Evolutionary conservation across 192 early-diverging fungal species (phyloP).

Genomic region (Martensiomyces pterosporus): DNA sequence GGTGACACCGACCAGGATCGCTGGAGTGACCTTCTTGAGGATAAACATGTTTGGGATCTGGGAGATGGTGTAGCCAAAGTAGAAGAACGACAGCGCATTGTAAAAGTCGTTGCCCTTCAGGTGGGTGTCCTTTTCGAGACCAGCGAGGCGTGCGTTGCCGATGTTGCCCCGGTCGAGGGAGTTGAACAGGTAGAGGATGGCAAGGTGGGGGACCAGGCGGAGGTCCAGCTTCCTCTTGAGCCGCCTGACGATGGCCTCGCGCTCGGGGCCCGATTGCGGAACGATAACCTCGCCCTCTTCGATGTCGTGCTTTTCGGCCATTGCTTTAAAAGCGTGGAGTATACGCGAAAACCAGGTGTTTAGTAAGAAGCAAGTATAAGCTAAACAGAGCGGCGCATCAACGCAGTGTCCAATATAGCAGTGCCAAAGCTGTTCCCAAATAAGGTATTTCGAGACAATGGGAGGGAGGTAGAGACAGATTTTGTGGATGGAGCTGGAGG

Average conservation of each 20-base stretch:
- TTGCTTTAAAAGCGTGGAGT: too few relatives aligned
- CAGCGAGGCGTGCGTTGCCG: constrained; percentile 61
- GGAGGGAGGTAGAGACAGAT: too few relatives aligned
- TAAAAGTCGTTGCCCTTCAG: constrained; percentile 50
- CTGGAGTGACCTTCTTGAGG: constrained; percentile 59
- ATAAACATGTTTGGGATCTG: constrained; percentile 78
- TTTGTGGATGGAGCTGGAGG: too few relatives aligned
- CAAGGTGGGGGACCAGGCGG: constrained; percentile 58
- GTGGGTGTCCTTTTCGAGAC: constrained; percentile 41
- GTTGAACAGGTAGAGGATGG: constrained; percentile 62
- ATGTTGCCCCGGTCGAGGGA: constrained; percentile 73
- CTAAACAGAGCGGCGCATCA: too few relatives aligned
- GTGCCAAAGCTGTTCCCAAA: too few relatives aligned
- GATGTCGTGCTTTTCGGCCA: too few relatives aligned
- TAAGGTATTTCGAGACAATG: too few relatives aligned
- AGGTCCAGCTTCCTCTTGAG: constrained; percentile 56
- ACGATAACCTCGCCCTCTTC: constrained; percentile 17
- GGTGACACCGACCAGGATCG: constrained; percentile 57
- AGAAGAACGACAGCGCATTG: constrained; percentile 51
- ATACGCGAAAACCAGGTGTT: too few relatives aligned
- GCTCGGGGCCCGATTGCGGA: constrained; percentile 34
- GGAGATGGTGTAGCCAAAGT: constrained; percentile 62
- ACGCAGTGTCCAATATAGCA: too few relatives aligned
- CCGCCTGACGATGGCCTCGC: constrained; percentile 35
- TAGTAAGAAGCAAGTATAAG: too few relatives aligned